Percentiles rank a stretch among this genome's conserved stretches.
phyloP scores from a whole-genome alignment of 257 asterid species.

The Osmanthus fragrans region DNA sequence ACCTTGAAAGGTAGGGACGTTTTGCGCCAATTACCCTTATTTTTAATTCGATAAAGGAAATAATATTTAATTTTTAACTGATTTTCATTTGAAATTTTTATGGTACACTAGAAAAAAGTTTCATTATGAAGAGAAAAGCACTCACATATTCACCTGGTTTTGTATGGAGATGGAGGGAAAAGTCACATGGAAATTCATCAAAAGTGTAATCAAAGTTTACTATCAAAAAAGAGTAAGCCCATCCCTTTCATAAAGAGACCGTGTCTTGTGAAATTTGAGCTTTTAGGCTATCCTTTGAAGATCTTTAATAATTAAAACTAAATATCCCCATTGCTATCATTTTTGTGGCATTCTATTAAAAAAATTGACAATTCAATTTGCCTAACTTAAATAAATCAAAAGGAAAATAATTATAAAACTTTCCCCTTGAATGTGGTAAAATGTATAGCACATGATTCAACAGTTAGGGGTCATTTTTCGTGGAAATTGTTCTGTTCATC shows the following conservation, averaged over 20 bases:
- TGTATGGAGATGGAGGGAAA: slow-evolving; percentile 24
- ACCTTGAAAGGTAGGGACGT: no score
- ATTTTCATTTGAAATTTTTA: not conserved
- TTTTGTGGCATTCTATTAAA: no score
- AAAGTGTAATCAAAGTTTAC: slow-evolving; percentile 30
- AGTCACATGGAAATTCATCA: slow-evolving; percentile 38
- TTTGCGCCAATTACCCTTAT: no score
- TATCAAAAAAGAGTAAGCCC: slow-evolving; percentile 27
- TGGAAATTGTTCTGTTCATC: slow-evolving; percentile 32
- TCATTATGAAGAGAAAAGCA: slow-evolving; percentile 21
- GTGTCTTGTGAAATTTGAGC: not conserved
- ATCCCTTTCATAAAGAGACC: slow-evolving; percentile 35
- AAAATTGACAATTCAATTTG: not conserved
- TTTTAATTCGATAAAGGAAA: no score
- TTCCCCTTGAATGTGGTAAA: no score
- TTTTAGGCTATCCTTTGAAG: not conserved
- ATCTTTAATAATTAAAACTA: no score
- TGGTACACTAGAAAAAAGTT: slow-evolving; percentile 8
- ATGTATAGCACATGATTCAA: no score
- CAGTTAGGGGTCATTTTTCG: no score
- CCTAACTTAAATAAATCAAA: not conserved
- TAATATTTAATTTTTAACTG: no score
- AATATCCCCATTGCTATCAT: not conserved
- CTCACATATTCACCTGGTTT: slow-evolving; percentile 29
- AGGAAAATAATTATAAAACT: not conserved